Evolutionary conservation across 1,284 basidiomycete species (phyloP).

Genomic region (Tremellales sp.): DNA sequence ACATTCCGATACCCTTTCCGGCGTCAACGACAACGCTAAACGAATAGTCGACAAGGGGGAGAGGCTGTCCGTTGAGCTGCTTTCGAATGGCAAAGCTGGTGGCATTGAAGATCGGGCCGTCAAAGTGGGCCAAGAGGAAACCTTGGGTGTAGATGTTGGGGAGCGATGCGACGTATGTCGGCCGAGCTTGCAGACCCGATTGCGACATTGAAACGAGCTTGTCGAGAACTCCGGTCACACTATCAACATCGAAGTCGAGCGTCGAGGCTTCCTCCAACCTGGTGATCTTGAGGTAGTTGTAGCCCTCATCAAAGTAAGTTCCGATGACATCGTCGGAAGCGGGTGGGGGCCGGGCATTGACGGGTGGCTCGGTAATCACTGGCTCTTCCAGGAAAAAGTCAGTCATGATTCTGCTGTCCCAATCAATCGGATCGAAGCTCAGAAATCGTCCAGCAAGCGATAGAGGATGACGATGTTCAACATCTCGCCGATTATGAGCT

Average conservation of each 20-base stretch:
- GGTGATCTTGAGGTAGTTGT: constrained; percentile 12
- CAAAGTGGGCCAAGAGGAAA: constrained; percentile 21
- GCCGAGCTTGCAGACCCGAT: no score
- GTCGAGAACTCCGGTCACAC: no score
- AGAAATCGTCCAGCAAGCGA: constrained; percentile 22
- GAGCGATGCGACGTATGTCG: background rate
- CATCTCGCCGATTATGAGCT: constrained; percentile 19
- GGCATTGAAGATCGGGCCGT: constrained; percentile 15
- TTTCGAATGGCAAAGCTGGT: background rate
- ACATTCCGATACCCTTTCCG: constrained; percentile 18
- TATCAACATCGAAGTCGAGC: background rate
- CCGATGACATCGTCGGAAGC: constrained; percentile 6
- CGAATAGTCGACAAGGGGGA: background rate
- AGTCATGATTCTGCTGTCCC: constrained; percentile 14
- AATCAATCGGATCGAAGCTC: constrained; percentile 19
- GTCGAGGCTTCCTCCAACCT: background rate
- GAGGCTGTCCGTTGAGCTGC: background rate
- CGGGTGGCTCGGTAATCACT: background rate
- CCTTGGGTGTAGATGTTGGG: constrained; percentile 6
- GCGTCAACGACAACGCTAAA: constrained; percentile 9
- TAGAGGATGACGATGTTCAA: constrained; percentile 13
- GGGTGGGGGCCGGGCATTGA: constrained; percentile 1
- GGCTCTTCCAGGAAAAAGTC: background rate
- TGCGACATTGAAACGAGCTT: no score
- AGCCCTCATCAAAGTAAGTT: constrained; percentile 16